Base-by-base conservation (phyloP, 768 basidiomycete species). In the Clavaria fumosa region DNA sequence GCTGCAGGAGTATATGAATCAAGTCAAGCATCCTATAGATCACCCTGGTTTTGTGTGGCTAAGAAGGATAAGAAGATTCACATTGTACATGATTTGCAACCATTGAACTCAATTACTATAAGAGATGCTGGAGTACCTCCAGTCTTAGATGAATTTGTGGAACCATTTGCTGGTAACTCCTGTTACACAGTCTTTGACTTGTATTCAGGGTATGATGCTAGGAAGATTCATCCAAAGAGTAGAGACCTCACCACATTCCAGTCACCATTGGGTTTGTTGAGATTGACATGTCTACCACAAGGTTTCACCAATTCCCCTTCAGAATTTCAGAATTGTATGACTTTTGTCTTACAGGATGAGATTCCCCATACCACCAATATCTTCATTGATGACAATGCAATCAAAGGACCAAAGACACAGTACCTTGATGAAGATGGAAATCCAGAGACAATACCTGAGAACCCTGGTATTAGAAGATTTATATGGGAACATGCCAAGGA, bases 401-500 rank as follows among this genome's bases (percentile, higher is more conserved):
- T 60, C 9, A 56, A 54, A 34, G 54, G 56, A 11, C 55, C 50
- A 0, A 23, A 23, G 0, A 48, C 53, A 0, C 15, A 34, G 1
- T 58, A 61, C 27, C 49, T 41, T 3, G 23, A 43, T 0, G 2
- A 4, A 2, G 43, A 54, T 11, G 51, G 57, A 0, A 12, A 27
- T 0, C 46, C 47, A 1, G 48, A 49, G 23, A 17, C 28, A 7
- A 20, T 50, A 0, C 10, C 26, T 10, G 48, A 47, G 15, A 51
- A 53, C 31, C 37, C 48, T 23, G 45, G 38, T 19, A 53, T 53
- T 23, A 33, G 47, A 4, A 32, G 47, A 0, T 64, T 64, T 23
- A 51, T 66, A 4, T 64, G 54, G 50, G 56, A 64, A 35, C 55
- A 62, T 38, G 49, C 53, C 1, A 4, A 23, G 0, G 46, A 53